Conservation (phyloP, 2,329 filamentous ascomycete genomes). For the Penicillium sp. region DNA sequence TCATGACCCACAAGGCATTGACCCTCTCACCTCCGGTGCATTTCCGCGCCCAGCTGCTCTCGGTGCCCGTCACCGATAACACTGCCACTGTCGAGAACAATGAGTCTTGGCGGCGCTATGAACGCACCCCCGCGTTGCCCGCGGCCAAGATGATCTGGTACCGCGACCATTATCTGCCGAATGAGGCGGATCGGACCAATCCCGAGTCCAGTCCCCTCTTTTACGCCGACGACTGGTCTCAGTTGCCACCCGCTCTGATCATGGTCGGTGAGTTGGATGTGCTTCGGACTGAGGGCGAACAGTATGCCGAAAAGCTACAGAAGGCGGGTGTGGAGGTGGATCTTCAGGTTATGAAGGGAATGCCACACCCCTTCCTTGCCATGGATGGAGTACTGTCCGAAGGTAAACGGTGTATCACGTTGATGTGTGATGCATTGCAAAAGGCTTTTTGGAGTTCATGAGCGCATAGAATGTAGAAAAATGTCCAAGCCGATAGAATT, state of each 20-base stretch:
- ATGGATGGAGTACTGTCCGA: slow-evolving; percentile 54
- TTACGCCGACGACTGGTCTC: slow-evolving; percentile 47
- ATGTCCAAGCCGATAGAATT: not conserved
- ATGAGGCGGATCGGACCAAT: slow-evolving; percentile 43
- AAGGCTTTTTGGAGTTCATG: slow-evolving; percentile 33
- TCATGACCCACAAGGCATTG: slow-evolving; percentile 50
- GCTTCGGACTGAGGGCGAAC: slow-evolving; percentile 51
- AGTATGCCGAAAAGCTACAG: slow-evolving; percentile 48
- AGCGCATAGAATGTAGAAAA: not conserved
- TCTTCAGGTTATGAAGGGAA: slow-evolving; percentile 49
- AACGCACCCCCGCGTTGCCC: slow-evolving; percentile 50
- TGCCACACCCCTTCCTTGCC: slow-evolving; percentile 56
- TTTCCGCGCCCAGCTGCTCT: slow-evolving; percentile 50
- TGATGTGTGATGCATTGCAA: slow-evolving; percentile 38
- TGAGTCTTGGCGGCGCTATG: slow-evolving; percentile 48
- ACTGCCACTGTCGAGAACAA: slow-evolving; percentile 46
- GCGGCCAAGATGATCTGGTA: slow-evolving; percentile 59
- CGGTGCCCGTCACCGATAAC: slow-evolving; percentile 56
- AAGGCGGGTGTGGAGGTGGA: slow-evolving; percentile 47
- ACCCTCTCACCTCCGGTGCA: slow-evolving; percentile 35
- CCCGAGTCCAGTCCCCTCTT: slow-evolving; percentile 54
- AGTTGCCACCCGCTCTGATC: slow-evolving; percentile 49
- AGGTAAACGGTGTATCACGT: slow-evolving; percentile 48
- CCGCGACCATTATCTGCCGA: slow-evolving; percentile 53
- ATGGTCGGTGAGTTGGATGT: slow-evolving; percentile 55